These are phyloP conservation scores for Litsea cubeba DNA, from an alignment of 164 flowering plant species.

Conservation along the genomic window DNA sequence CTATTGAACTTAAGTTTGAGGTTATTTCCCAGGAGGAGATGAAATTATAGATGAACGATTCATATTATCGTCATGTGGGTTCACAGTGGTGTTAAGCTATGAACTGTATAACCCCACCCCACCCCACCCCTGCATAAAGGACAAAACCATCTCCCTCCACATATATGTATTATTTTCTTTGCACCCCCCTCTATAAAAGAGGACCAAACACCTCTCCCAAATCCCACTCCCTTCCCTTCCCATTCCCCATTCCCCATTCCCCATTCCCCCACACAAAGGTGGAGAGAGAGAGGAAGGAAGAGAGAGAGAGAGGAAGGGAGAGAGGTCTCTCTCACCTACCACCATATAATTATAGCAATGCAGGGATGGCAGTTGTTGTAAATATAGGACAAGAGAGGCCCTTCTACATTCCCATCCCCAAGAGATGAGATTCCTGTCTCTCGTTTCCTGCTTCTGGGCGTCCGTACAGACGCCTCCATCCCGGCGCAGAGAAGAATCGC, in stretches of 20 bases:
- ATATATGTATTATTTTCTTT: too few species aligned
- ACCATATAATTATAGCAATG: not conserved
- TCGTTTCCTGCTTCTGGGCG: slow-evolving; percentile 3
- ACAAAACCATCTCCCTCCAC: too few species aligned
- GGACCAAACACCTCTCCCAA: not conserved
- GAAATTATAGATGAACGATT: too few species aligned
- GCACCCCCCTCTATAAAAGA: not conserved
- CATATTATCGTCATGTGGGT: too few species aligned
- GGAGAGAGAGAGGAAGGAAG: not conserved
- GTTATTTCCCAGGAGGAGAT: rapidly evolving
- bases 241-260: not conserved
- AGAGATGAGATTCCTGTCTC: not conserved
- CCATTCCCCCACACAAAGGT: too few species aligned
- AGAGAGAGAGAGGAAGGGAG: not conserved
- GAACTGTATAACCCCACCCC: too few species aligned
- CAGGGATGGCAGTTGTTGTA: not conserved
- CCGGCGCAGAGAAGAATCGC: not conserved
- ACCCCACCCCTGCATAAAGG: too few species aligned
- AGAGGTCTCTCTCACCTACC: not conserved
- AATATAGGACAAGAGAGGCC: not conserved
- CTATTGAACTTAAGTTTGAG: too few species aligned
- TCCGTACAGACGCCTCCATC: not conserved
- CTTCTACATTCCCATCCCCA: not conserved
- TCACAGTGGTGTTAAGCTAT: too few species aligned
- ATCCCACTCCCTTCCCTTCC: not conserved